phyloP scores from a whole-genome alignment of 2,329 filamentous ascomycete species.

The Pyricularia sp. region DNA sequence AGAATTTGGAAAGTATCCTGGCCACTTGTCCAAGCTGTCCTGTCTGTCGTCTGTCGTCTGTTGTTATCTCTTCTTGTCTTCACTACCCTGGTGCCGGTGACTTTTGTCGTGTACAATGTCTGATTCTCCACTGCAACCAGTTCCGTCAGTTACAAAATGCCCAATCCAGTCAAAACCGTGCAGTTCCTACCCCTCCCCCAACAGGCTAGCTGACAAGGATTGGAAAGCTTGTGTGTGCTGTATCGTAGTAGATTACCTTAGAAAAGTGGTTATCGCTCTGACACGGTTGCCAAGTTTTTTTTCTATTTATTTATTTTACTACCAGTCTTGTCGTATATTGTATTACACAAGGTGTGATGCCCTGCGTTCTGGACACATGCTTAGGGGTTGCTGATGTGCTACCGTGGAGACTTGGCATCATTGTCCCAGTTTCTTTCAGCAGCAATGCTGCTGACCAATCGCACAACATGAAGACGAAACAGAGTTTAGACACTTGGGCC shows the following conservation, averaged over 20 bases:
- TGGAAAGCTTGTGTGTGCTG: background rate
- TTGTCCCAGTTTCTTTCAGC: background rate
- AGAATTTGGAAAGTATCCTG: no score
- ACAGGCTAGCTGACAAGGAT: background rate
- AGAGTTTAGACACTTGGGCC: background rate
- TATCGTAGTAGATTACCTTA: background rate
- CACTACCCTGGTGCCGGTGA: background rate
- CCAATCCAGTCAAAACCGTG: background rate
- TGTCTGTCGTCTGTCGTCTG: background rate
- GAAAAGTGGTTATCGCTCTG: background rate
- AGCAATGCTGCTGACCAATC: no score
- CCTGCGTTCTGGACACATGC: background rate
- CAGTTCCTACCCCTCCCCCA: background rate
- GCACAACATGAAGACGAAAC: background rate
- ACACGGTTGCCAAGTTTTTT: background rate
- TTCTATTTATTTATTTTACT: no score
- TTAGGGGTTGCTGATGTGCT: background rate
- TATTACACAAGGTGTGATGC: background rate
- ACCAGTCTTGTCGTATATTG: background rate
- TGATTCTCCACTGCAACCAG: background rate
- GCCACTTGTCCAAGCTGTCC: no score
- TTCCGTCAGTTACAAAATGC: background rate
- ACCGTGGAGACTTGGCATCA: background rate
- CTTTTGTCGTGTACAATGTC: background rate
- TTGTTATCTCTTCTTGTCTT: background rate